Percentiles rank a stretch among this genome's conserved stretches.
These are phyloP conservation scores for Carex arenaria DNA, from an alignment of 202 grass and related monocot genomes.

Conservation along the genomic window DNA sequence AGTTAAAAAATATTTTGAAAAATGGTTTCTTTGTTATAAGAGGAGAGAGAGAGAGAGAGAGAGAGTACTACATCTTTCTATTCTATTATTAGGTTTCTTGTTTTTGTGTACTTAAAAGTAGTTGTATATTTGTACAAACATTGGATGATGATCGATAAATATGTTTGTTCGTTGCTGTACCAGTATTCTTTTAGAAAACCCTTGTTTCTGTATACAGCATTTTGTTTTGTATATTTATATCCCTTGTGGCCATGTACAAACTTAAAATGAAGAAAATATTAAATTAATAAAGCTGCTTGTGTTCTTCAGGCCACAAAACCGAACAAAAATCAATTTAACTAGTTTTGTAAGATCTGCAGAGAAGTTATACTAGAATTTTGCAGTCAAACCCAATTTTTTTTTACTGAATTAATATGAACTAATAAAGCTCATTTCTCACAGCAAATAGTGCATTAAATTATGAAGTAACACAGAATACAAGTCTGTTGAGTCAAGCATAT, in stretches of 20 bases:
- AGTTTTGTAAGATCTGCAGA: neutral
- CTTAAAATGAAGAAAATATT: neutral
- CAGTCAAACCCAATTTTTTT: too few species aligned
- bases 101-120: neutral
- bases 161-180: neutral
- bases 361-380: neutral
- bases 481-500: too few species aligned
- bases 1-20: slow-evolving; percentile 35
- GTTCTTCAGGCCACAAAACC: neutral
- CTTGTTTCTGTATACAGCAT: neutral
- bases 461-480: too few species aligned
- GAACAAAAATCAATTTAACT: neutral
- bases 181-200: neutral
- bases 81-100: slow-evolving; percentile 11
- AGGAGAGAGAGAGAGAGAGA: neutral
- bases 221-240: neutral
- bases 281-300: neutral
- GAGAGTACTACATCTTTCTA: slow-evolving; percentile 3
- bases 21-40: neutral
- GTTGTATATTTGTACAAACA: neutral
- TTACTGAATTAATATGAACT: too few species aligned
- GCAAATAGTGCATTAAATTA: too few species aligned
- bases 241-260: neutral
- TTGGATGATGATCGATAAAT: neutral
- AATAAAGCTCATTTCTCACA: too few species aligned